A percentile compares a stretch with the other conserved stretches of the same genome.
Conservation (phyloP, 805 yeast species). For the Peterozyma toletana region DNA sequence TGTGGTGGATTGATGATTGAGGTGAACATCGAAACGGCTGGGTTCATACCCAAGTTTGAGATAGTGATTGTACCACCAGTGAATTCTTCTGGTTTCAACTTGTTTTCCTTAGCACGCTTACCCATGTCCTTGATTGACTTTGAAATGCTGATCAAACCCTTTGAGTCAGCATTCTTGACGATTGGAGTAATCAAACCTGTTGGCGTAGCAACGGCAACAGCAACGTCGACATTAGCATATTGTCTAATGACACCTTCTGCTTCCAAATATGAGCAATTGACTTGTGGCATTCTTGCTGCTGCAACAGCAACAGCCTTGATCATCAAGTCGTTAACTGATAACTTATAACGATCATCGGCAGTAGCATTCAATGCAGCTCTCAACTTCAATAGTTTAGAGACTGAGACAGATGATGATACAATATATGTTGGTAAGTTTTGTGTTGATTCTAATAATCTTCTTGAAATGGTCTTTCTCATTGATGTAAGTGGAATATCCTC, state of each 20-base stretch:
- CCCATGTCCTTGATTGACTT: constrained; percentile 85
- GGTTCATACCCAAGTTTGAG: constrained; percentile 98
- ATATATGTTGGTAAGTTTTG: constrained; percentile 87
- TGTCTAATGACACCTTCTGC: constrained; percentile 86
- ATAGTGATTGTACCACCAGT: constrained; percentile 99
- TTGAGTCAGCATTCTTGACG: constrained; percentile 77
- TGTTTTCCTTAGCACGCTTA: constrained; percentile 91
- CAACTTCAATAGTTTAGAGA: constrained; percentile 83
- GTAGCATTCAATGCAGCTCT: constrained; percentile 83
- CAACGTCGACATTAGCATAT: constrained; percentile 86
- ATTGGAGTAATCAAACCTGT: constrained; percentile 96
- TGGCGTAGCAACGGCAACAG: constrained; percentile 98
- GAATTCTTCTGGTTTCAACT: constrained; percentile 92
- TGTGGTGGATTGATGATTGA: constrained; percentile 99
- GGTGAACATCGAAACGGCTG: constrained; percentile 86
- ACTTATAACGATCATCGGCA: constrained; percentile 80
- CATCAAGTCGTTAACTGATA: constrained; percentile 90
- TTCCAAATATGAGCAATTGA: constrained; percentile 90
- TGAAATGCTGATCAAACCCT: constrained; percentile 83
- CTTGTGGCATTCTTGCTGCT: constrained; percentile 83
- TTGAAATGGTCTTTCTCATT: constrained; percentile 93
- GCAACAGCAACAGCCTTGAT: constrained; percentile 94
- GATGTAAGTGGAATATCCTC: constrained; percentile 80
- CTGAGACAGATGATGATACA: constrained; percentile 82
- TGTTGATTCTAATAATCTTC: constrained; percentile 81